A percentile compares a stretch with the other conserved stretches of the same genome.
Conservation (phyloP, 1,284 basidiomycete genomes). For the Apiotrichum brassicae region DNA sequence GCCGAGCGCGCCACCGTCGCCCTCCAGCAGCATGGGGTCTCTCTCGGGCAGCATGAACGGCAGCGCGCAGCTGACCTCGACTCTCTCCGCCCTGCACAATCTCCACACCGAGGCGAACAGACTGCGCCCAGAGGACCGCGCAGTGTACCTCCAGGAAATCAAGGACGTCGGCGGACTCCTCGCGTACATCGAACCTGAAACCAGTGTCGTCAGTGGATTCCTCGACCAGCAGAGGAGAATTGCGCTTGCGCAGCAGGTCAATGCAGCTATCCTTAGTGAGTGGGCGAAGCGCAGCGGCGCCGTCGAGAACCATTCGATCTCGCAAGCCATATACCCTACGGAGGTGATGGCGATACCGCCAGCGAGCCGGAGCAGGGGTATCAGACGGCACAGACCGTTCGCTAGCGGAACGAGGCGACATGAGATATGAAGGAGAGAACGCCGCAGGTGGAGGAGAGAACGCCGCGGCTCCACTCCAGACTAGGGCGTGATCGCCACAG, state of each 20-base stretch:
- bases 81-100: conserved; percentile 30
- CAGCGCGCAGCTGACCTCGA: conserved; percentile 22
- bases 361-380: no score
- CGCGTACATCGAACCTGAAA: conserved; percentile 44
- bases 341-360: no score
- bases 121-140: conserved; percentile 30
- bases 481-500: no score
- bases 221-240: conserved; percentile 40
- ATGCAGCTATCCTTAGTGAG: conserved; percentile 44
- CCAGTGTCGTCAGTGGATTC: conserved; percentile 39
- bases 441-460: no score
- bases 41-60: conserved; percentile 9
- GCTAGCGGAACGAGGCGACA: no score
- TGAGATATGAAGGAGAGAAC: no score
- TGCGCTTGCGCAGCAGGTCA: conserved; percentile 42
- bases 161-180: conserved; percentile 44
- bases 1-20: conserved; percentile 25
- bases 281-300: no score
- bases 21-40: conserved; percentile 25
- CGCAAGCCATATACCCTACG: no score
- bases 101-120: conserved; percentile 36
- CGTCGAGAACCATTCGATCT: no score
- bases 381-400: no score
- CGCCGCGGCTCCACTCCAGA: no score
- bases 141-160: conserved; percentile 41